phyloP scores from a whole-genome alignment of 2,329 filamentous ascomycete genomes.

The Aspergillus transmontanensis region DNA sequence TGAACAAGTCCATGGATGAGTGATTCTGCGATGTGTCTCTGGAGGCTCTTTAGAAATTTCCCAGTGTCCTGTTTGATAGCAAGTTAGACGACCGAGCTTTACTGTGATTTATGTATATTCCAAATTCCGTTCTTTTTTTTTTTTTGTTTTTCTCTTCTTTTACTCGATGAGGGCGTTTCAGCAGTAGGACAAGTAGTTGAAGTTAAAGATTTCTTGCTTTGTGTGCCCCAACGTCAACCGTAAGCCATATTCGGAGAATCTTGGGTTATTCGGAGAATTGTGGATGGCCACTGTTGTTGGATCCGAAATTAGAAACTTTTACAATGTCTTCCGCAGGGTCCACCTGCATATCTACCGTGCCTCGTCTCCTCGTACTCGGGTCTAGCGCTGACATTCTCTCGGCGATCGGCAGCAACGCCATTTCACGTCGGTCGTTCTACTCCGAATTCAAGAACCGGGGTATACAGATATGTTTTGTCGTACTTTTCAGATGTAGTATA shows the following conservation, averaged over 20 bases:
- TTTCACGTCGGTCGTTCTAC: not conserved
- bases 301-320: no score
- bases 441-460: not conserved
- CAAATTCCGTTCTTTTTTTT: constrained; percentile 16
- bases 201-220: not conserved
- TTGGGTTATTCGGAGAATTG: not conserved
- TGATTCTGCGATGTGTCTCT: not conserved
- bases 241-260: not conserved
- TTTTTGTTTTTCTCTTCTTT: constrained; percentile 17
- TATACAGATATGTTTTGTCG: not conserved
- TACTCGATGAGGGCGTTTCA: no score
- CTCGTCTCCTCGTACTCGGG: not conserved
- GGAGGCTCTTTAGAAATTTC: not conserved
- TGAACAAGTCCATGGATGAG: not conserved
- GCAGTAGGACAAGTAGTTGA: not conserved
- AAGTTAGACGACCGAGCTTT: not conserved
- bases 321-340: no score
- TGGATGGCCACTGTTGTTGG: not conserved
- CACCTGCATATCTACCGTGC: not conserved
- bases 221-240: not conserved
- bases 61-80: not conserved
- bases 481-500: not conserved
- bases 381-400: no score
- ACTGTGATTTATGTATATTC: not conserved
- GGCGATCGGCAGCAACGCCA: not conserved